Base-by-base conservation (phyloP, 768 basidiomycete species). In the Crassisporium funariophilum region DNA sequence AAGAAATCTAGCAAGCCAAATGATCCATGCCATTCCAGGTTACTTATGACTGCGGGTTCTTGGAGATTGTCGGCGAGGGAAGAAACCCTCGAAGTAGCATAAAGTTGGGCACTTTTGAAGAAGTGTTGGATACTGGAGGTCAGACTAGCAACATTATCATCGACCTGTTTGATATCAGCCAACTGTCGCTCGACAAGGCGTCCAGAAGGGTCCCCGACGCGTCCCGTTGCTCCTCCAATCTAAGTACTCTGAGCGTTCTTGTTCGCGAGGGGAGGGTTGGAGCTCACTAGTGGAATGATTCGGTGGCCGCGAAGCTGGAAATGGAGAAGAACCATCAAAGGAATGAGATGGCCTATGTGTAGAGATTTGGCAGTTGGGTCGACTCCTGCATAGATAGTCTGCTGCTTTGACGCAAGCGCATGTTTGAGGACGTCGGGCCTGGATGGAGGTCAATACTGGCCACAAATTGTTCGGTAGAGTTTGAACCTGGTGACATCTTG, bases 121-220 rank as follows among this genome's bases (percentile, higher is more conserved):
- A 99, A 95, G 1, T 52, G 70, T n/a, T 79, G 67, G 25, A 98
- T 75, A 42, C 83, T 83, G 8, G 66, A 61, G 0, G 80, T 78
- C 44, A 99, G 81, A 13, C 73, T 71, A 10, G 57, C 46, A 34
- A 87, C 83, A 57, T 98, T 98, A 41, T 69, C 52, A 29, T 81
- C 73, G 3, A 94, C 79, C 41, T 81, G 75, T 8, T 76, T 65
- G 10, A 67, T 64, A 25, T 84, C 74, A 4, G 92, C 79, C 3
- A 82, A 75, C 44, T 83, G 78, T 16, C 97, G 83, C 66, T 97
- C 95, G 0, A 81, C 81, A 4, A 78, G 76, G 25, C 95, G 79
- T 2, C 97, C 95, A 4, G 95, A 95, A 6, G 97, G 97, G 62
- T 99, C 97, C 5, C 97, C 97, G 35, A 99, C 86, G n/a, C 88